These are phyloP conservation scores for Spizellomyces sp. DNA, from an alignment of 192 early-diverging fungal genomes.

Conservation along the genomic window DNA sequence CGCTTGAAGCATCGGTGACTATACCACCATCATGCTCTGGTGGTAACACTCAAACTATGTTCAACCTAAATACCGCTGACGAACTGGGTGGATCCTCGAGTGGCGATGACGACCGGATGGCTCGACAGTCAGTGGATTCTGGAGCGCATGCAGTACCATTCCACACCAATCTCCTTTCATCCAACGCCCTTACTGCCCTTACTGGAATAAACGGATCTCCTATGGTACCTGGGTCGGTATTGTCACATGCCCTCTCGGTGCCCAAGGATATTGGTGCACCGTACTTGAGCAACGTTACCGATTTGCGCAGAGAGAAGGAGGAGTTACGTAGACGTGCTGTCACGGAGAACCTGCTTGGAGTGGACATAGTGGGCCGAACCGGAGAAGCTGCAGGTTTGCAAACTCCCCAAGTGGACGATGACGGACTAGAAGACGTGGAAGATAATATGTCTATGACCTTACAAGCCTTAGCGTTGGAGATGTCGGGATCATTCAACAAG, in stretches of 20 bases:
- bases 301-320: constrained; percentile 21
- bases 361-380: not conserved
- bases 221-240: not conserved
- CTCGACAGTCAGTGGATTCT: not conserved
- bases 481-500: constrained; percentile 18
- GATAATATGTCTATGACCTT: constrained; percentile 30
- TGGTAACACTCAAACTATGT: not conserved
- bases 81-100: not conserved
- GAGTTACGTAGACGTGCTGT: constrained; percentile 22
- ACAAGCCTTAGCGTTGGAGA: constrained; percentile 35
- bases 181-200: not conserved
- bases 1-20: no score
- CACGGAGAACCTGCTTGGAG: constrained; percentile 16
- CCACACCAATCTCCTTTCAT: no score
- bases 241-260: not conserved
- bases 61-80: not conserved
- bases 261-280: not conserved
- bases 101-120: not conserved
- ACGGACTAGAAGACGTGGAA: constrained; percentile 2
- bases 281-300: constrained; percentile 1
- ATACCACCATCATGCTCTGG: no score
- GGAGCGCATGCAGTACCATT: not conserved
- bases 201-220: not conserved
- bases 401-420: constrained; percentile 2
- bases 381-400: not conserved